Percentiles rank a stretch among this genome's conserved stretches.
These are phyloP conservation scores for Oryza nivara DNA, from an alignment of 176 grass and related monocot genomes.

Conservation along the genomic window DNA sequence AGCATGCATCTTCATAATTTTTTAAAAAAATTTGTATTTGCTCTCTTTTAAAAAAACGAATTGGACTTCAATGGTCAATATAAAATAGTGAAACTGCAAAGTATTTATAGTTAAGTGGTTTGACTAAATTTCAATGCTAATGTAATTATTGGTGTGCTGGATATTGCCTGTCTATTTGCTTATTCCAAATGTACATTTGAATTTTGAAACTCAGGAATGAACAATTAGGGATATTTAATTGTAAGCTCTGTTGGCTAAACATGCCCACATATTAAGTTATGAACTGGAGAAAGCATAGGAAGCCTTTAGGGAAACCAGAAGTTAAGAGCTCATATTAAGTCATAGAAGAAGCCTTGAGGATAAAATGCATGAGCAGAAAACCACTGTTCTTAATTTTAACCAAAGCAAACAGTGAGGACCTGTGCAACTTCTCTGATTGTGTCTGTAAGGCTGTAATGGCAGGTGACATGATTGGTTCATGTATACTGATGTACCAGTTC, in stretches of 20 bases:
- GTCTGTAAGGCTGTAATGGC: not conserved
- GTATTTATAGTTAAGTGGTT: no score
- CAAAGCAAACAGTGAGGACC: not conserved
- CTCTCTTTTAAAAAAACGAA: no score
- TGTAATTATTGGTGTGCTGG: conserved; percentile 8
- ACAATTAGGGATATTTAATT: not conserved
- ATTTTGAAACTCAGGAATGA: conserved; percentile 5
- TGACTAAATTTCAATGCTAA: not conserved
- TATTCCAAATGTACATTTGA: not conserved
- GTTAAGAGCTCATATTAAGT: not conserved
- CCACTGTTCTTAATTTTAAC: not conserved
- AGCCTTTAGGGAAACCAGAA: not conserved
- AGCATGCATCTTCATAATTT: not conserved
- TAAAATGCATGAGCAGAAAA: conserved; percentile 10
- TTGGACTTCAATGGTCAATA: no score
- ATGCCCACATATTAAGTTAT: not conserved
- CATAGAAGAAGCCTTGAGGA: conserved; percentile 9
- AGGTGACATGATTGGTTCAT: not conserved
- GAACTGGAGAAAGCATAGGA: conserved; percentile 14
- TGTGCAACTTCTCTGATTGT: not conserved
- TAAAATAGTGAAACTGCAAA: no score
- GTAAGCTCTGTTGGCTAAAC: not conserved
- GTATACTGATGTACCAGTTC: not conserved
- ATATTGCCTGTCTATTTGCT: not conserved
- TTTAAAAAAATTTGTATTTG: not conserved